Conservation (phyloP, 768 basidiomycete species). For the Lactarius sanguifluus region DNA sequence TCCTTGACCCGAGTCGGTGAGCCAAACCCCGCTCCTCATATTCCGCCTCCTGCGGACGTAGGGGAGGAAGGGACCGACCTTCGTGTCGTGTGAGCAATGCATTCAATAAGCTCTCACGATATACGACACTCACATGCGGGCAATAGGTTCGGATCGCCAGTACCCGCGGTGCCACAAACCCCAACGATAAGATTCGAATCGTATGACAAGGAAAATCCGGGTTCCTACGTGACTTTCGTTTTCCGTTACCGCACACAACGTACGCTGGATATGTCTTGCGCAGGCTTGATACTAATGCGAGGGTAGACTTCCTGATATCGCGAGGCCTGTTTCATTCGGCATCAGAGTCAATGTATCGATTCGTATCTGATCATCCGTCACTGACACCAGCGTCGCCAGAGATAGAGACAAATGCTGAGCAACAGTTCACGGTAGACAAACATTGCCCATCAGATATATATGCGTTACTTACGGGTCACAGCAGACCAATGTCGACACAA, state of each 20-base stretch:
- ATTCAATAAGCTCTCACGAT: not conserved
- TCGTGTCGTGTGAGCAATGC: constrained; percentile 5
- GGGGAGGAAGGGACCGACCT: not conserved
- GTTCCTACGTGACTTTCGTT: constrained; percentile 62
- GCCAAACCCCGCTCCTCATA: not conserved
- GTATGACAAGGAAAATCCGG: constrained; percentile 41
- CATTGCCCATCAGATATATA: not conserved
- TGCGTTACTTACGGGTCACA: not conserved
- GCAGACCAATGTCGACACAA: not conserved
- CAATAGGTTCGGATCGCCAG: constrained; percentile 39
- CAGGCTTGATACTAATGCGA: not conserved
- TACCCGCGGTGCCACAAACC: constrained; percentile 37
- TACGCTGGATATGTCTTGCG: not conserved
- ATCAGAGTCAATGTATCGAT: not conserved
- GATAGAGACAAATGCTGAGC: not conserved
- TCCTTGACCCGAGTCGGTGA: not conserved
- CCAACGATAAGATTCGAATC: constrained; percentile 53
- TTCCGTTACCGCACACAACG: constrained; percentile 64
- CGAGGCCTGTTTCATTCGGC: not conserved
- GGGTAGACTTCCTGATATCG: not conserved
- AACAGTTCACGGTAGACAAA: not conserved
- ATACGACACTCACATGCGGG: constrained; percentile 47
- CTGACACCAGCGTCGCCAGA: not conserved
- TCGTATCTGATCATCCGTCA: not conserved
- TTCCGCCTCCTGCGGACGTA: not conserved